Base-by-base conservation (phyloP, 352 stramenopile species). In the Globisporangium alternatum region DNA sequence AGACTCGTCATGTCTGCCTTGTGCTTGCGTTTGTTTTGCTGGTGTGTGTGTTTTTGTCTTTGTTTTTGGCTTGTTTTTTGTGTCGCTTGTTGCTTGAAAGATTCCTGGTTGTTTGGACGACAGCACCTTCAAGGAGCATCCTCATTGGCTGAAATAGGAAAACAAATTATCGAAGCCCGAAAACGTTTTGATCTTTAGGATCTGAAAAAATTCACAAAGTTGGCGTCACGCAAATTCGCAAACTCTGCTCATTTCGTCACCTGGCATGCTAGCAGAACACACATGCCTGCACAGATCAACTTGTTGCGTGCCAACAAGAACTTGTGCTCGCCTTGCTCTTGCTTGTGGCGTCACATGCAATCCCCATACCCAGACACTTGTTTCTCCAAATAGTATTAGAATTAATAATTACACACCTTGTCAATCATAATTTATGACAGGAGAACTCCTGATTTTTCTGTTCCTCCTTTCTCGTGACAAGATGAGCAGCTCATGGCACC, bases 1-100 rank as follows among this genome's bases (percentile, higher is more conserved):
- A 69, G 56, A 48, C 64, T 41, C 17, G 62, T 28, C 56, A 69
- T 65, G 35, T 12, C 51, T 31, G 37, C n/a, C 5, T 41, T 48
- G 28, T 33, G 5, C n/a, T 25, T 21, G 19, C 12, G 44, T 5
- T 30, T 37, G 48, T n/a, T 55, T 37, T 33, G 49, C 28, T 56
- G 31, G 49, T 31, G 28, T 35, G 48, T 28, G 33, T 35, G 22
- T 53, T 33, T 12, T 35, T 31, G 22, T 55, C 9, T 7, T 21
- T 55, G 25, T 12, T 37, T 41, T 56, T 30, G 22, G 47, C 22
- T 54, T 10, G 28, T 22, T 55, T 30, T 54, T 30, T 54, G 47
- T 21, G n/a, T 48, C 28, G 19, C 15, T 51, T 54, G 48, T 35
- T 45, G 10, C 9, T 56, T 54, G 49, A 33, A 56, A 56, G 51